Base-by-base conservation (phyloP, 352 stramenopile species). In the Phytopythium litorale region DNA sequence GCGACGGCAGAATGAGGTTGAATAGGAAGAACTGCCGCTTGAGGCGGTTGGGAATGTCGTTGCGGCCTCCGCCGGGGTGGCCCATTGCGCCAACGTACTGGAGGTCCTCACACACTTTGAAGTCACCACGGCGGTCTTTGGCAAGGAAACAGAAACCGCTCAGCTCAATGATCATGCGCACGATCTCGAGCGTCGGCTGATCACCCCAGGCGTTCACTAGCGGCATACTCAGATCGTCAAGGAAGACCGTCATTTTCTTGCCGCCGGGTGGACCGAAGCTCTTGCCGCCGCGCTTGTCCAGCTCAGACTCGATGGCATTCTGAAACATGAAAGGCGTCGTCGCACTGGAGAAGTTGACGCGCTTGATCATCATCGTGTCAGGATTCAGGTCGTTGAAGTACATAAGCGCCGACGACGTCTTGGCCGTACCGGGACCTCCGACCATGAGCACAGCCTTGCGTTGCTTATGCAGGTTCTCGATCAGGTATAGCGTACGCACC, bases 1-100 rank as follows among this genome's bases (percentile, higher is more conserved):
- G 89, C 40, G 89, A 98, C 25, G 97, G 97, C 30, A 99, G 66
- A 56, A 99, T 97, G 35, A 99, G 71, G 78, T 99, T 99, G 73
- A 99, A 99, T 23, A 98, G 83, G 78, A 98, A 99, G 69, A 99
- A 99, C 62, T 99, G 98, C n/a, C 97, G 94, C 81, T 99, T 99
- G 37, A 99, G 81, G 1, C 97, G 92, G 71, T 99, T 99, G n/a
- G 97, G 97, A 67, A 99, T 99, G 72, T 99, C 97, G 68, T 99
- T 99, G 55, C 97, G 95, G 23, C 97, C 97, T 62, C 96, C 95
- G 58, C 97, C 96, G 16, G 97, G 97, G 62, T 99, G 96, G 33
- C 95, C 93, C 97, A 99, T 99, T n/a, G 96, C 97, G 1, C 91
- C 97, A 28, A 99, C 85, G 64, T 99, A 99, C 71, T 98, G 90